Conservation (phyloP, 495 filamentous ascomycete species). For the Glonium stellatum region DNA sequence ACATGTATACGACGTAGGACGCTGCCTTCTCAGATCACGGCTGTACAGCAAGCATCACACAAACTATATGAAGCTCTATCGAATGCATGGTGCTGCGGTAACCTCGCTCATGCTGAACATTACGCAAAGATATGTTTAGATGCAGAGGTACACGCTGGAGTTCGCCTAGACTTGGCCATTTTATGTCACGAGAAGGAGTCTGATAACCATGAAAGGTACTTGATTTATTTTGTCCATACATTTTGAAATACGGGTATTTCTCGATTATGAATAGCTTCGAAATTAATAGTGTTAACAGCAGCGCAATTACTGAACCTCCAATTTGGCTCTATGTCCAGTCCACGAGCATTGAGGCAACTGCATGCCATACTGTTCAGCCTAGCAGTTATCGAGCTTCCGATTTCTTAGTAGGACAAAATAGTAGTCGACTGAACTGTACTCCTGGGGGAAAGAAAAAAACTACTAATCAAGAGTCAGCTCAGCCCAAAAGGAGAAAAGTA, state of each 20-base stretch:
- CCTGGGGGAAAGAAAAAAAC: too few relatives aligned
- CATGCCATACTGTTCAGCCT: background rate
- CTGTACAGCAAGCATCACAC: slow-evolving; percentile 30
- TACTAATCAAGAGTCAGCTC: too few relatives aligned
- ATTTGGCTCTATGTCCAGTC: slow-evolving; percentile 25
- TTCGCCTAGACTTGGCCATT: slow-evolving; percentile 18
- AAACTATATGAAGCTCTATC: slow-evolving; percentile 36
- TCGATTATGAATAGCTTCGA: too few relatives aligned
- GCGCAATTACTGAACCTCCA: slow-evolving; percentile 6
- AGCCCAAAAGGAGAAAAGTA: too few relatives aligned
- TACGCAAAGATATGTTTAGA: slow-evolving; percentile 34
- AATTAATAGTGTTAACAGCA: background rate
- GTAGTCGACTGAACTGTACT: too few relatives aligned
- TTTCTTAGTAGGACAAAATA: too few relatives aligned
- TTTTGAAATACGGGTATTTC: too few relatives aligned
- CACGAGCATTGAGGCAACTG: slow-evolving; percentile 7
- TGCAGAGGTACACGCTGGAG: slow-evolving; percentile 16
- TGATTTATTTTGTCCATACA: background rate
- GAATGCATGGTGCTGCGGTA: slow-evolving; percentile 29
- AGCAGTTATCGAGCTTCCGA: too few relatives aligned
- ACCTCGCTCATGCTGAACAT: slow-evolving; percentile 32
- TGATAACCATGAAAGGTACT: background rate
- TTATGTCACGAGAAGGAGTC: slow-evolving; percentile 10
- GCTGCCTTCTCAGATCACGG: slow-evolving; percentile 12
- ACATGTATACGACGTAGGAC: background rate